These are phyloP conservation scores for Globisporangium polare DNA, from an alignment of 352 stramenopile genomes.

Conservation along the genomic window DNA sequence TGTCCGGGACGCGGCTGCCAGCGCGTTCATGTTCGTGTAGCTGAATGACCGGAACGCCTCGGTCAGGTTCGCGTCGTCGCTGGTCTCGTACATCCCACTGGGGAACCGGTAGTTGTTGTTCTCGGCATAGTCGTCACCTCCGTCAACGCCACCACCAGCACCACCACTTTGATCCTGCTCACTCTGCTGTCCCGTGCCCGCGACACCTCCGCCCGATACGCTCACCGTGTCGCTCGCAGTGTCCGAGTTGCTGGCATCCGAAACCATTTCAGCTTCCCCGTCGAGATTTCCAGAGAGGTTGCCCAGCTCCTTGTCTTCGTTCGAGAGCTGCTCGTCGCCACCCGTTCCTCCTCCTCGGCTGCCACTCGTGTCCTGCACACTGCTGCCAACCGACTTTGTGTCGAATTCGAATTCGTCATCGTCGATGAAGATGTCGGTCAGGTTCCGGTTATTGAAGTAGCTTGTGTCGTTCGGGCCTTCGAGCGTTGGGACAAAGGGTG, in stretches of 20 bases:
- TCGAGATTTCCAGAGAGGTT: background rate
- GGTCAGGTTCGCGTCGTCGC: slow-evolving; percentile 30
- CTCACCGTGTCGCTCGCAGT: slow-evolving; percentile 12
- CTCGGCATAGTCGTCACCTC: slow-evolving; percentile 11
- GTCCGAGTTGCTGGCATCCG: slow-evolving; percentile 8
- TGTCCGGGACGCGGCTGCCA: slow-evolving; percentile 65
- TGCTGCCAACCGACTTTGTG: slow-evolving; percentile 34
- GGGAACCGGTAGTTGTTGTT: slow-evolving; percentile 50
- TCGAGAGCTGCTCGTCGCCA: slow-evolving; percentile 6
- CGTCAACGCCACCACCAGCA: slow-evolving; percentile 1
- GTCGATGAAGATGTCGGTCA: slow-evolving; percentile 85
- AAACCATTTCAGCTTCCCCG: background rate
- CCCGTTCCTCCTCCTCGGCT: background rate
- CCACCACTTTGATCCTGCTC: background rate
- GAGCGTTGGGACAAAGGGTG: slow-evolving; percentile 84
- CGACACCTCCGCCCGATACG: background rate
- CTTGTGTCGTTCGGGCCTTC: slow-evolving; percentile 85
- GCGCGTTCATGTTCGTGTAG: slow-evolving; percentile 85
- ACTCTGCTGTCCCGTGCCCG: slow-evolving; percentile 6
- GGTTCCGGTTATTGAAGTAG: slow-evolving; percentile 89
- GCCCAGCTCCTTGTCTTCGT: background rate
- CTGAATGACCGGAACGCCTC: slow-evolving; percentile 78
- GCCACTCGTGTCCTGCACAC: background rate
- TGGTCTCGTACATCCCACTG: slow-evolving; percentile 61
- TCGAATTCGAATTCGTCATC: slow-evolving; percentile 69